Conservation (phyloP, 345 rosid species). For the Syzygium grande region DNA sequence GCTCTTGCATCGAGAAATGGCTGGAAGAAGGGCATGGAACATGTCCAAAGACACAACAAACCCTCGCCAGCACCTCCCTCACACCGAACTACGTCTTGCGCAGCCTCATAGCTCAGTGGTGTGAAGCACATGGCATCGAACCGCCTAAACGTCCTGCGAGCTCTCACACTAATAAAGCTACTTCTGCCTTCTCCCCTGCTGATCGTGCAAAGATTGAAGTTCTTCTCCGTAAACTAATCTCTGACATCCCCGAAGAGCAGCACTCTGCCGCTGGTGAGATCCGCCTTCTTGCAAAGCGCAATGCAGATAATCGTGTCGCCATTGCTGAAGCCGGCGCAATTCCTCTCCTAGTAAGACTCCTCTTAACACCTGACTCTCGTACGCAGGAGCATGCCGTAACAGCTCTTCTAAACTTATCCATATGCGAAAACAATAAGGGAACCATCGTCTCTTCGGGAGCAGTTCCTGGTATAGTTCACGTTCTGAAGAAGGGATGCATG, state of each 20-base stretch:
- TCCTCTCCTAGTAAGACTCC: constrained; percentile 77
- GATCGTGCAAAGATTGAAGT: constrained; percentile 65
- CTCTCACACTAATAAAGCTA: constrained; percentile 46
- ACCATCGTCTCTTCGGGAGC: constrained; percentile 76
- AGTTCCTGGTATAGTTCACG: constrained; percentile 79
- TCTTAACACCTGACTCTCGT: constrained; percentile 71
- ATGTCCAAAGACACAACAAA: constrained; percentile 95
- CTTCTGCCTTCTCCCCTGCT: constrained; percentile 64
- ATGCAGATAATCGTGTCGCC: constrained; percentile 86
- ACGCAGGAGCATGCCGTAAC: constrained; percentile 93
- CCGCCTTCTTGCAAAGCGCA: constrained; percentile 94
- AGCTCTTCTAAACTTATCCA: constrained; percentile 85
- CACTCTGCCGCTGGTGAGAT: constrained; percentile 84
- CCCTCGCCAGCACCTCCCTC: constrained; percentile 46
- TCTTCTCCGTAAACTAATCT: constrained; percentile 78
- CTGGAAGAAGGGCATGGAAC: constrained; percentile 80
- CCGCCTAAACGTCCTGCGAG: constrained; percentile 74
- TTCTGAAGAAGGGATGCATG: constrained; percentile 93
- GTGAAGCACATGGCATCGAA: constrained; percentile 83
- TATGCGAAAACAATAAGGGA: constrained; percentile 84
- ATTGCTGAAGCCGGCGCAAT: constrained; percentile 96
- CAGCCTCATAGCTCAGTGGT: constrained; percentile 97
- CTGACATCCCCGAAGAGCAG: constrained; percentile 51
- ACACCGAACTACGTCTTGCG: constrained; percentile 92
- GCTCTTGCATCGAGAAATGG: constrained; percentile 96